Evolutionary conservation across 75 land plant genomes (phyloP).

Genomic region (Cunninghamia lanceolata): DNA sequence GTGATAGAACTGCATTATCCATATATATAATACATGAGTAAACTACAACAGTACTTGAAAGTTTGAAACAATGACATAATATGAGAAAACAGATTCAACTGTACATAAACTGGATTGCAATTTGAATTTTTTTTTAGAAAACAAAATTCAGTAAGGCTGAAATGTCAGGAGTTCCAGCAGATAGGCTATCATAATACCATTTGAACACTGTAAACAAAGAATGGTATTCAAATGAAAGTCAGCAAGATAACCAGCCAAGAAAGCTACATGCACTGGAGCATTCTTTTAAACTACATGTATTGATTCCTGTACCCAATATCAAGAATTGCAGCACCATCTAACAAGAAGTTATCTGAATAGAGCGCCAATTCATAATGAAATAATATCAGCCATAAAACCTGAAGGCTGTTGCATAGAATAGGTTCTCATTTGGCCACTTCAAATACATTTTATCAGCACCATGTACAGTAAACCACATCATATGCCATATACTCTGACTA

Average conservation of each 20-base stretch:
- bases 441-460: constrained; percentile 5
- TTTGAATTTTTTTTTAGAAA: neutral
- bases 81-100: constrained; percentile 1
- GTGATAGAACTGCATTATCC: neutral
- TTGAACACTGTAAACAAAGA: neutral
- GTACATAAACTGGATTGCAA: neutral
- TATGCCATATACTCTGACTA: neutral
- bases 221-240: neutral
- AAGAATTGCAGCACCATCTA: constrained; percentile 3
- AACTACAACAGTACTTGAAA: neutral
- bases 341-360: neutral
- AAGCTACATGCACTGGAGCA: neutral
- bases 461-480: constrained; percentile 5
- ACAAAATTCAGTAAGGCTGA: neutral
- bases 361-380: constrained; percentile 4
- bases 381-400: constrained; percentile 1
- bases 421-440: neutral
- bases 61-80: neutral
- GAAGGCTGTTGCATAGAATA: constrained; percentile 7
- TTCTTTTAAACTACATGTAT: neutral
- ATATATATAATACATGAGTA: neutral
- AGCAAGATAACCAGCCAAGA: neutral
- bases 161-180: neutral
- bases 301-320: neutral
- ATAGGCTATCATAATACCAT: neutral